A percentile compares a stretch with the other conserved stretches of the same genome.
Evolutionary conservation across 1,284 basidiomycete species (phyloP).

Genomic region (Ganoderma multipileum): DNA sequence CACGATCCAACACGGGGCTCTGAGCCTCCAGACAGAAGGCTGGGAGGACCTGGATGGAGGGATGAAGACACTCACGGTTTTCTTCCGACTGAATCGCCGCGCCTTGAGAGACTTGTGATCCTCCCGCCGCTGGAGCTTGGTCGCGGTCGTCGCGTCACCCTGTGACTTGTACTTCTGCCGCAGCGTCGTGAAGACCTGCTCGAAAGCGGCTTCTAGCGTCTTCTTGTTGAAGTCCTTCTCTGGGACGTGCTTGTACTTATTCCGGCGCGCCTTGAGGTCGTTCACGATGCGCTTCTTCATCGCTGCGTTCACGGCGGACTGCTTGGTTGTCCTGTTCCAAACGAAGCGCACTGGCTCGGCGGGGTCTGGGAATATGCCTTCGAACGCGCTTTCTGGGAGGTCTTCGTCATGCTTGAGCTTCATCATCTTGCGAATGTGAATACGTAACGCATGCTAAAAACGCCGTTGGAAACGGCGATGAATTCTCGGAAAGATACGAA

Average conservation of each 20-base stretch:
- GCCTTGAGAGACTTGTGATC: conserved; percentile 65
- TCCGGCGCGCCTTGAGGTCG: conserved; percentile 62
- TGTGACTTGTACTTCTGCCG: conserved; percentile 71
- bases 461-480: background rate
- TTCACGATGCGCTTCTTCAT: conserved; percentile 71
- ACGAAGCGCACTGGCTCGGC: conserved; percentile 71
- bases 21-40: background rate
- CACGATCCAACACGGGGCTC: background rate
- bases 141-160: conserved; percentile 52
- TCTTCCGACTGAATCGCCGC: conserved; percentile 63
- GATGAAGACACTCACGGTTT: conserved; percentile 52
- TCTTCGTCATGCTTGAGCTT: conserved; percentile 57
- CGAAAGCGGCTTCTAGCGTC: conserved; percentile 66
- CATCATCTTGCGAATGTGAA: conserved; percentile 66
- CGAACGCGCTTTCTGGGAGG: conserved; percentile 65
- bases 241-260: conserved; percentile 64
- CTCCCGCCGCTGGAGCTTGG: conserved; percentile 55
- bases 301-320: conserved; percentile 70
- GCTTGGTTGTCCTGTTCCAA: conserved; percentile 76
- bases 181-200: conserved; percentile 72
- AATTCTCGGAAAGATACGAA: conserved; percentile 8
- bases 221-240: conserved; percentile 71
- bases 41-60: conserved; percentile 8
- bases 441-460: conserved; percentile 69
- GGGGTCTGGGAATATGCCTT: conserved; percentile 51